Evolutionary conservation across 495 filamentous ascomycete species (phyloP), one percentile per base, ranked within the genome.

Genomic region (Lasiosphaeria hispida): DNA sequence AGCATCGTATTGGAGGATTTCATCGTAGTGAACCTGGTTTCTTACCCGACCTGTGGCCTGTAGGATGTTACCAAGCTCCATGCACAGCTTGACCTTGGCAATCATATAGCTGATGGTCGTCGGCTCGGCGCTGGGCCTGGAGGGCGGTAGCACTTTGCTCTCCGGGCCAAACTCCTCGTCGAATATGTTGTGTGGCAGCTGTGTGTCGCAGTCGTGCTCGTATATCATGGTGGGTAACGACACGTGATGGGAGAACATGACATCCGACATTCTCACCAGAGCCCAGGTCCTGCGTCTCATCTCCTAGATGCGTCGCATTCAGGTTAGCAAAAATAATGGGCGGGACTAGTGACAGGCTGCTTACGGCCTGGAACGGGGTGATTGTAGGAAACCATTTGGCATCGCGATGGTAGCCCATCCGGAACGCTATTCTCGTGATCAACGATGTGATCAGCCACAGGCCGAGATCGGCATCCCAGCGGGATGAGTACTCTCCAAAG

Each of bases 361-460:
- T 50, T 70, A 80, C 77, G 18, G 86, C 92, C 69, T 95, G 86
- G 63, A 93, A 96, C 5, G 91, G 88, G 4, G 85, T 84, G 59
- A 99, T 87, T 49, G 85, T 85, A 10, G 89, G 80, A 65, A 91
- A 96, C 72, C 87, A 85, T 64, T 87, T 89, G 11, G 90, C 84
- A 69, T 99, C 94, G 54, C 95, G 84, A 66, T 99, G 94, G 58
- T 96, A 95, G 45, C 94, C 94, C 90, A 96, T 96, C 23, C 90
- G 83, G 80, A 97, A 91, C 9, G 93, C 90, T 53, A 96, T 75
- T 55, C 93, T 85, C 19, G 89, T 85, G 58, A 96, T 85, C 63
- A 95, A 83, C 17, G 90, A 88, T 7, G 85, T 80, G 53, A 94
- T 81, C 45, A 96, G 77, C 87, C 92, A 95, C 9, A 95, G 77